These are phyloP conservation scores for Trichoderma gamsii DNA, from an alignment of 495 filamentous ascomycete genomes.

Conservation along the genomic window DNA sequence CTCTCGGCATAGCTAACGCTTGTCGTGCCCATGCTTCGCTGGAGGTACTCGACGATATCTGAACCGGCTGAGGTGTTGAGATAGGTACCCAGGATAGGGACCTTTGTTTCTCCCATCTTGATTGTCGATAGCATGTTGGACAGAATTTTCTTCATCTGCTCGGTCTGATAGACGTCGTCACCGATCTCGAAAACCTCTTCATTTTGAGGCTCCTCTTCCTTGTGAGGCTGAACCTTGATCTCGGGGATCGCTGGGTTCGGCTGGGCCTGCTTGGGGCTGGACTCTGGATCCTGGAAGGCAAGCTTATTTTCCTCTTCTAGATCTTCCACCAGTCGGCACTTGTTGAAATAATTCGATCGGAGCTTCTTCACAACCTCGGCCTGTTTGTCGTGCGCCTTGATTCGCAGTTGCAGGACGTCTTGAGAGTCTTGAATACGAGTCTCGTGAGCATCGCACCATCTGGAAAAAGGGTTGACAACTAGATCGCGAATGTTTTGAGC, in stretches of 20 bases:
- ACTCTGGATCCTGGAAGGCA: conserved; percentile 77
- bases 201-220: conserved; percentile 53
- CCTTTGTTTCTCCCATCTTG: conserved; percentile 82
- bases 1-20: conserved; percentile 84
- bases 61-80: conserved; percentile 83
- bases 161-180: conserved; percentile 73
- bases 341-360: conserved; percentile 95
- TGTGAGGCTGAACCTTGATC: conserved; percentile 47
- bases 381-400: conserved; percentile 90
- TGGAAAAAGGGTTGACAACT: conserved; percentile 85
- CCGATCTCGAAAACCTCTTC: conserved; percentile 84
- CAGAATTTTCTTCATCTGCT: conserved; percentile 85
- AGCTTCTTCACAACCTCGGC: conserved; percentile 84
- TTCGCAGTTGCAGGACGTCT: conserved; percentile 80
- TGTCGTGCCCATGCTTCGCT: conserved; percentile 75
- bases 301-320: conserved; percentile 98
- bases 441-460: conserved; percentile 94
- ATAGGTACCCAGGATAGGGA: conserved; percentile 91
- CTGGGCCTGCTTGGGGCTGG: conserved; percentile 42
- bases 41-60: conserved; percentile 91
- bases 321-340: conserved; percentile 92
- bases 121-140: conserved; percentile 81
- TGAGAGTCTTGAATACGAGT: conserved; percentile 85
- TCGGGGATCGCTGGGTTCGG: conserved; percentile 38
- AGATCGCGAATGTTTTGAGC: conserved; percentile 92